Conservation (phyloP, 192 early-diverging fungal species). For the Allomyces javanicus region DNA sequence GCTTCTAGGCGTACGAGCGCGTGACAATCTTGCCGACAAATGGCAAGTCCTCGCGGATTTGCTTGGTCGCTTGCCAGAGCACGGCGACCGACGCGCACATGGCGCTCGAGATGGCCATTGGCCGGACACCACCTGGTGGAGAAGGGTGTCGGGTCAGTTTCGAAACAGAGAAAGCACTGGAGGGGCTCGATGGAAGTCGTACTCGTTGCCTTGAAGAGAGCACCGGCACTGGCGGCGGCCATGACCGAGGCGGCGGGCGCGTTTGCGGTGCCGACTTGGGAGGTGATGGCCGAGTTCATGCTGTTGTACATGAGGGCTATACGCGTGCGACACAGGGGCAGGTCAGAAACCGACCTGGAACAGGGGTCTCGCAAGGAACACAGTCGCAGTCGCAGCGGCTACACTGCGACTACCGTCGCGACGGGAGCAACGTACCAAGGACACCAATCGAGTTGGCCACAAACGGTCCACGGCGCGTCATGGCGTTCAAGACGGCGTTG, state of each 20-base stretch:
- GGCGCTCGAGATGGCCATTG: too few relatives aligned
- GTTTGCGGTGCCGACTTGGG: conserved; percentile 38
- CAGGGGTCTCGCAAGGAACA: not conserved
- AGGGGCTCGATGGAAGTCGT: not conserved
- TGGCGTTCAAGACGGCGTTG: conserved; percentile 60
- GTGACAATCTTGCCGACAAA: not conserved
- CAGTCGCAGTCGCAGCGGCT: not conserved
- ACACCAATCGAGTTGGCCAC: conserved; percentile 63
- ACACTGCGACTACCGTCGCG: not conserved
- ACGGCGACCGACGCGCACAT: not conserved
- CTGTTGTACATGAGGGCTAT: conserved; percentile 61
- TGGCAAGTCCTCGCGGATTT: not conserved
- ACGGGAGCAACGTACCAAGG: conserved; percentile 16
- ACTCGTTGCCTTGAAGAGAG: conserved; percentile 52
- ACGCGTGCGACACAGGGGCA: not conserved
- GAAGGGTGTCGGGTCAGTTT: too few relatives aligned
- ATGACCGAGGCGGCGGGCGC: conserved; percentile 37
- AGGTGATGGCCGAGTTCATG: conserved; percentile 44
- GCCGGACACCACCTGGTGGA: too few relatives aligned
- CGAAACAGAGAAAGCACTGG: too few relatives aligned
- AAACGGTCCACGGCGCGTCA: conserved; percentile 67
- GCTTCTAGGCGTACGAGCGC: not conserved
- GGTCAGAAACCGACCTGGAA: not conserved
- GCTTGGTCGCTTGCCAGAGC: not conserved
- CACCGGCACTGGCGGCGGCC: conserved; percentile 52